Percentiles rank a stretch among this genome's conserved stretches.
phyloP scores from a whole-genome alignment of 2,329 filamentous ascomycete genomes.

The Aspergillus oerlinghausenensis region DNA sequence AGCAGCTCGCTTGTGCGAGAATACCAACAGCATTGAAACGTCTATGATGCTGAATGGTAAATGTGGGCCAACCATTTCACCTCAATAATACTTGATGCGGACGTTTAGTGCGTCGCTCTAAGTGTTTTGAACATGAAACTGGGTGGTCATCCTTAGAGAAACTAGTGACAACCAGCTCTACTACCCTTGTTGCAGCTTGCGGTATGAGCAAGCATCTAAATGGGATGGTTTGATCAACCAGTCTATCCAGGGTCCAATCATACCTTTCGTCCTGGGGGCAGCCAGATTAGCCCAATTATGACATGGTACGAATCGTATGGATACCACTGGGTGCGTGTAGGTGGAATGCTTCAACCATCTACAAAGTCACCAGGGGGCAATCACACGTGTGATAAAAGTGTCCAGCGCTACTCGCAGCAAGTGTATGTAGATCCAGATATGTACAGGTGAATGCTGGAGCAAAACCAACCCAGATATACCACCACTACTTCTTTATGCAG shows the following conservation, averaged over 20 bases:
- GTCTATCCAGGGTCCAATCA: neutral
- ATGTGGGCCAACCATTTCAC: neutral
- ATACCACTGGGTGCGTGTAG: neutral
- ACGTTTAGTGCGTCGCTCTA: neutral
- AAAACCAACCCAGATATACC: neutral
- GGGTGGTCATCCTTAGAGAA: neutral
- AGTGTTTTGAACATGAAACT: neutral
- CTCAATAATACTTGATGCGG: neutral
- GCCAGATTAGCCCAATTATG: neutral
- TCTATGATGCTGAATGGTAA: neutral
- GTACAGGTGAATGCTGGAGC: neutral
- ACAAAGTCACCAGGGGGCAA: neutral
- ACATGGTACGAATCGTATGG: neutral
- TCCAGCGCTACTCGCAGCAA: neutral
- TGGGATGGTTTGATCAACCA: neutral
- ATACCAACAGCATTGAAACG: neutral
- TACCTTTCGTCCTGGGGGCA: neutral
- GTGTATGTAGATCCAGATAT: neutral
- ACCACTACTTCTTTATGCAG: conserved; percentile 39
- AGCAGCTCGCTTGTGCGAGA: neutral
- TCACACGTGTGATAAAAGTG: neutral
- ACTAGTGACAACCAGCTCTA: neutral
- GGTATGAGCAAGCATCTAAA: neutral
- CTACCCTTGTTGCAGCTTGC: neutral
- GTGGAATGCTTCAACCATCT: neutral